Conservation (phyloP, 805 yeast species). For the Ogataea corticis region DNA sequence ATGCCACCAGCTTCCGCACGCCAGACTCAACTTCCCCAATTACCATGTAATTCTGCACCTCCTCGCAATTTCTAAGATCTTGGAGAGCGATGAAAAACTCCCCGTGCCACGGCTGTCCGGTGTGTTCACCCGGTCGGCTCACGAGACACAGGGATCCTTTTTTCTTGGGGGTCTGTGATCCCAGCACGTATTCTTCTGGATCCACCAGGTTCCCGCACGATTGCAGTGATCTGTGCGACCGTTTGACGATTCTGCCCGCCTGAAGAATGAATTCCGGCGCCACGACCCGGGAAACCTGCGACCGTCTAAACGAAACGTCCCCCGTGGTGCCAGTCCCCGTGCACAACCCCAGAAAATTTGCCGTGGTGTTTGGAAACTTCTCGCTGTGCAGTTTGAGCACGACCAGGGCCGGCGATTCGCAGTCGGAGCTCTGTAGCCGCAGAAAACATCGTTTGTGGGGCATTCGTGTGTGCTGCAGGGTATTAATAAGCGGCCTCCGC, state of each 20-base stretch:
- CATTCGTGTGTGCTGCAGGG: background rate
- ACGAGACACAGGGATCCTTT: constrained; percentile 23
- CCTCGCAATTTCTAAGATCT: constrained; percentile 17
- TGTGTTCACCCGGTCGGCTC: constrained; percentile 2
- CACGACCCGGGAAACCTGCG: constrained; percentile 26
- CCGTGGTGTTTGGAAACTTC: constrained; percentile 16
- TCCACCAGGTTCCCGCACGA: constrained; percentile 9
- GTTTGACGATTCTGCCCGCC: constrained; percentile 20
- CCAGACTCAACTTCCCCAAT: constrained; percentile 26
- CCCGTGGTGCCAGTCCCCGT: constrained; percentile 10
- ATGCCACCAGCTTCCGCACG: constrained; percentile 9
- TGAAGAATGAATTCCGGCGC: constrained; percentile 33
- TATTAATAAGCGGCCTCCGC: background rate
- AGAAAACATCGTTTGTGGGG: constrained; percentile 6
- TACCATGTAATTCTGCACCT: constrained; percentile 20
- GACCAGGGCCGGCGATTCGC: constrained; percentile 6
- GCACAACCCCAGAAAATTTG: constrained; percentile 18
- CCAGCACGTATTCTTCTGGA: constrained; percentile 7
- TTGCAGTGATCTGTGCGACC: constrained; percentile 4
- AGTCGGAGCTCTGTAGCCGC: background rate
- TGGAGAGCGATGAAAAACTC: constrained; percentile 29
- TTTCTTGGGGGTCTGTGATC: constrained; percentile 3
- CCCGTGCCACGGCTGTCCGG: background rate
- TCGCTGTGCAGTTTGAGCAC: constrained; percentile 14
- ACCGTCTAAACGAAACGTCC: constrained; percentile 17